Conservation (phyloP, 2,329 filamentous ascomycete species). For the Diaporthe sp. region DNA sequence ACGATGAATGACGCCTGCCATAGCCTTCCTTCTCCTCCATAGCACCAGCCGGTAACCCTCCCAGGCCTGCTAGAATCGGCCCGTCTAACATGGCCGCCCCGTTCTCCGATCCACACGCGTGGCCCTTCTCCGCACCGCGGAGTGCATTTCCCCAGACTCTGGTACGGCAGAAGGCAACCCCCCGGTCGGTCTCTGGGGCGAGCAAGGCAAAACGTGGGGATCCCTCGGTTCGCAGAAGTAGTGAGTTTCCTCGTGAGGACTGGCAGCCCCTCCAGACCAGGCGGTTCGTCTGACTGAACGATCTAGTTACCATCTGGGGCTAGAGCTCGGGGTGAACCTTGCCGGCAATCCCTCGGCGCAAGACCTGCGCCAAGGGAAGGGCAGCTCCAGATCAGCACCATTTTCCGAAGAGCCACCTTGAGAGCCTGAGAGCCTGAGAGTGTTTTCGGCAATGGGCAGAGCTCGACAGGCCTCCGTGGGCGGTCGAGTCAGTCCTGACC, state of each 20-base stretch:
- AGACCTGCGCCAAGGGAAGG: not conserved
- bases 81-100: conserved; percentile 18
- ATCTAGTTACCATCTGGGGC: not conserved
- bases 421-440: not conserved
- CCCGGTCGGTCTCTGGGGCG: not conserved
- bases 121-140: conserved; percentile 16
- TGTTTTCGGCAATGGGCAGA: not conserved
- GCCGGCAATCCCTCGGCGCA: conserved; percentile 11
- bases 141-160: conserved; percentile 27
- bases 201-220: not conserved
- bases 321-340: conserved; percentile 15
- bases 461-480: not conserved
- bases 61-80: conserved; percentile 9
- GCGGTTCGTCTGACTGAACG: not conserved
- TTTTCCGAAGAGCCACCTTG: not conserved
- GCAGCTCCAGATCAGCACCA: not conserved
- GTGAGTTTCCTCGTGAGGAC: not conserved
- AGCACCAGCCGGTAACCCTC: not conserved
- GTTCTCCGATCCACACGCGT: conserved; percentile 15
- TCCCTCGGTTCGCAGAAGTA: not conserved
- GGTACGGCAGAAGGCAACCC: conserved; percentile 13
- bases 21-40: not conserved
- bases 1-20: conserved; percentile 7
- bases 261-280: not conserved
- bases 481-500: conserved; percentile 18